Conservation (phyloP, 306 rosid genomes). For the Quercus rubra region DNA sequence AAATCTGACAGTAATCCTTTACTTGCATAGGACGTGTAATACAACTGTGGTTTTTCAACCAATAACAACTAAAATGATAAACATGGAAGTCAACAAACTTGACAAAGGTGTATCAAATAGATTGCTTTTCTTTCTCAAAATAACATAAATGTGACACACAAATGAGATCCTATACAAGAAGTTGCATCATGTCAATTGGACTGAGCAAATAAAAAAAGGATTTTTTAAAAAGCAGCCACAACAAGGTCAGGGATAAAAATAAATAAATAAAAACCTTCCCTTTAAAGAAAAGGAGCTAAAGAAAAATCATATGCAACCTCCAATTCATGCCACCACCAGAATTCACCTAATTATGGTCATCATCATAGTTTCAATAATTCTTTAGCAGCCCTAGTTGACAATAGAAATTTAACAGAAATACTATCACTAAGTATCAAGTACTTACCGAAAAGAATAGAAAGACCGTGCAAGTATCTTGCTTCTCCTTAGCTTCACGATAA, state of each 20-base stretch:
- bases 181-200: background rate
- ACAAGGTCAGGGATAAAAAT: background rate
- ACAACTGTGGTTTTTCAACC: background rate
- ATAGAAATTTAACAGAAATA: background rate
- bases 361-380: background rate
- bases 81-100: background rate
- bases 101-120: background rate
- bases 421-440: background rate
- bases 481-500: slow-evolving; percentile 65
- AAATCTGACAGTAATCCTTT: background rate
- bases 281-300: background rate
- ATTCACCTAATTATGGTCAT: background rate
- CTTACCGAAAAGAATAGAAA: slow-evolving; percentile 79
- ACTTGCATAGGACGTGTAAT: background rate
- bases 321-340: background rate
- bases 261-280: background rate
- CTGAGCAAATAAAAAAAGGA: background rate
- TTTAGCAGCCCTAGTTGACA: background rate
- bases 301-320: background rate
- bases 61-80: background rate
- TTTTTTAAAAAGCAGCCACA: background rate
- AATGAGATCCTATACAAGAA: background rate
- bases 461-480: slow-evolving; percentile 60
- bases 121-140: background rate
- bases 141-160: background rate